These are phyloP conservation scores for Corymbia maculata DNA, from an alignment of 345 rosid species.

Conservation along the genomic window DNA sequence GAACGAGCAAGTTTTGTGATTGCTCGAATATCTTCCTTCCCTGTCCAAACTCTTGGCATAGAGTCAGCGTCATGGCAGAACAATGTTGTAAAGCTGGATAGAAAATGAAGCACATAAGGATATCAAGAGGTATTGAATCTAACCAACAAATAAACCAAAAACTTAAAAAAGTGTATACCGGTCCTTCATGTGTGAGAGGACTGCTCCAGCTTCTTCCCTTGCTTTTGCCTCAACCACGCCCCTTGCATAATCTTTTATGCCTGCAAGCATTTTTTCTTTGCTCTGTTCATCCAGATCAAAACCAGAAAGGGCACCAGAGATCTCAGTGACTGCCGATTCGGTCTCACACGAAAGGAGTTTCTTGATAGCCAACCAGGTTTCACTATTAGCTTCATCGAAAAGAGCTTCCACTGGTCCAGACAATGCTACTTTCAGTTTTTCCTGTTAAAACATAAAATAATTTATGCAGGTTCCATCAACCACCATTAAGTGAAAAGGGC, in stretches of 20 bases:
- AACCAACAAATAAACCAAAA: background rate
- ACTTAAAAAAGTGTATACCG: constrained; percentile 30
- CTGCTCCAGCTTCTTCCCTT: constrained; percentile 88
- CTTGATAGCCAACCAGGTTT: constrained; percentile 89
- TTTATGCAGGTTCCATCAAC: background rate
- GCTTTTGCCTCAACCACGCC: constrained; percentile 83
- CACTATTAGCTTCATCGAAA: constrained; percentile 70
- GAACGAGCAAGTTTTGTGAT: constrained; percentile 89
- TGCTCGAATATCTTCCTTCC: constrained; percentile 94
- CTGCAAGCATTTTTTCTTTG: constrained; percentile 47
- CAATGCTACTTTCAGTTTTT: constrained; percentile 60
- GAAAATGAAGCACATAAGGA: background rate
- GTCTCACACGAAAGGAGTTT: constrained; percentile 61
- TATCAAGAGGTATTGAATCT: background rate
- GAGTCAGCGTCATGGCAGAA: constrained; percentile 96
- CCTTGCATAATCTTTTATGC: constrained; percentile 52
- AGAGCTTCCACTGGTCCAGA: constrained; percentile 92
- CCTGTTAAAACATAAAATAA: constrained; percentile 28
- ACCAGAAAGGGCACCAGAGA: constrained; percentile 61
- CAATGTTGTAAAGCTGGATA: constrained; percentile 70
- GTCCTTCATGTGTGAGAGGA: constrained; percentile 85
- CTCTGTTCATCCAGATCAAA: constrained; percentile 69
- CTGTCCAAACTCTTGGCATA: constrained; percentile 98
- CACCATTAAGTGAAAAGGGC: background rate
- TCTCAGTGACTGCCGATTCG: constrained; percentile 56